These are phyloP conservation scores for Vitis vinifera DNA, from an alignment of 164 flowering plant species.

Conservation along the genomic window DNA sequence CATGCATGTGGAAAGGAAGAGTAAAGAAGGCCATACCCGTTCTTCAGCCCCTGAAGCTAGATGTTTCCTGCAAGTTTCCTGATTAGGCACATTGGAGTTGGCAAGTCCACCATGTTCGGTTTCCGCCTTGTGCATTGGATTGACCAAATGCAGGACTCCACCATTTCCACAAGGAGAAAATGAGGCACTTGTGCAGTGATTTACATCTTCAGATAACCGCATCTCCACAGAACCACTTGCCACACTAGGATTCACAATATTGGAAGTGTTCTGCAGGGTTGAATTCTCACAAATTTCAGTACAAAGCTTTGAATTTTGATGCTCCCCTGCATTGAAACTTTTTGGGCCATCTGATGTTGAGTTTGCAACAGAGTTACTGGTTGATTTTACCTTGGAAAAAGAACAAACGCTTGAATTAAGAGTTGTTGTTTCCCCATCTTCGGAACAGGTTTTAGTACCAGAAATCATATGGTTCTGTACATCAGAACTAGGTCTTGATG, in stretches of 20 bases:
- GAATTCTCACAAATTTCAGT: slow-evolving; percentile 19
- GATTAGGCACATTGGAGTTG: slow-evolving; percentile 20
- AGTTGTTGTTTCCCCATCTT: slow-evolving; percentile 8
- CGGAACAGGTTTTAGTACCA: slow-evolving; percentile 9
- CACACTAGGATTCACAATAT: slow-evolving; percentile 17
- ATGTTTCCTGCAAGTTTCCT: slow-evolving; percentile 8
- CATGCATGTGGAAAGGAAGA: background rate
- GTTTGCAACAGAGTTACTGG: slow-evolving; percentile 13
- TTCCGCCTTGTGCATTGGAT: slow-evolving; percentile 6
- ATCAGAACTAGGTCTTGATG: slow-evolving; percentile 6
- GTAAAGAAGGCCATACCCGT: slow-evolving; percentile 20
- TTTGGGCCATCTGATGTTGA: slow-evolving; percentile 15
- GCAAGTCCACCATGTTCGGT: slow-evolving; percentile 14
- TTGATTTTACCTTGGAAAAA: slow-evolving; percentile 10
- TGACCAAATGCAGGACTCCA: slow-evolving; percentile 8
- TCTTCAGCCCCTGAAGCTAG: slow-evolving; percentile 25
- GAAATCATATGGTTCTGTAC: slow-evolving; percentile 13
- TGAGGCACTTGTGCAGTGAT: slow-evolving; percentile 7
- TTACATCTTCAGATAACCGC: slow-evolving; percentile 28
- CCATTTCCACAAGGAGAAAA: slow-evolving; percentile 13
- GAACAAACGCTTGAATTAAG: slow-evolving; percentile 12
- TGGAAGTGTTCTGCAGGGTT: slow-evolving; percentile 7
- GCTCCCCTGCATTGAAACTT: slow-evolving; percentile 9
- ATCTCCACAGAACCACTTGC: slow-evolving; percentile 23
- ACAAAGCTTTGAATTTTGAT: slow-evolving; percentile 14